A percentile compares a stretch with the other conserved stretches of the same genome.
Conservation (phyloP, 495 filamentous ascomycete species). For the Penicillium lagena region DNA sequence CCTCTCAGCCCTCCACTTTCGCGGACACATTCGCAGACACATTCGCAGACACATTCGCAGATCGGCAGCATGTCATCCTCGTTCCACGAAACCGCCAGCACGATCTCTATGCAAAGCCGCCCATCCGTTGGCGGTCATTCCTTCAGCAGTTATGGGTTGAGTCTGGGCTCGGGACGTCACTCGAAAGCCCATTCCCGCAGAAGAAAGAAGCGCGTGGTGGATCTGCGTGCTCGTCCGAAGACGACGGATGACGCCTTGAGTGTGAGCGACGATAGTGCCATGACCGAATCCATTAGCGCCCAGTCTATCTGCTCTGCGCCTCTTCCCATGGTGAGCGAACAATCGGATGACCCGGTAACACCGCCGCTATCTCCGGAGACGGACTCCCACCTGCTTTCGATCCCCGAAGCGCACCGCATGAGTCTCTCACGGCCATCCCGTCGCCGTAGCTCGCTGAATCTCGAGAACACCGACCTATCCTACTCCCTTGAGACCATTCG, state of each 20-base stretch:
- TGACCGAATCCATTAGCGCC: constrained; percentile 31
- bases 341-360: constrained; percentile 40
- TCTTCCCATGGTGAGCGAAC: constrained; percentile 33
- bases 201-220: constrained; percentile 91
- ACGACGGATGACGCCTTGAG: constrained; percentile 50
- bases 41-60: constrained; percentile 57
- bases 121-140: constrained; percentile 26
- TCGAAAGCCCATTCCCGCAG: constrained; percentile 63
- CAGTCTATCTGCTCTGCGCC: constrained; percentile 38
- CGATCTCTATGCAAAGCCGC: constrained; percentile 30
- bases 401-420: constrained; percentile 32
- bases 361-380: constrained; percentile 32
- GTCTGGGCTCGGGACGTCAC: constrained; percentile 56
- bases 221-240: constrained; percentile 61
- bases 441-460: constrained; percentile 13
- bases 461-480: constrained; percentile 19
- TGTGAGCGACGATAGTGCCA: constrained; percentile 43
- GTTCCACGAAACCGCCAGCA: constrained; percentile 42
- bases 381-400: constrained; percentile 26
- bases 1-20: constrained; percentile 46
- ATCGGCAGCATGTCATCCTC: constrained; percentile 50
- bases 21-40: constrained; percentile 52
- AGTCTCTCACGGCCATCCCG: constrained; percentile 24
- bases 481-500: constrained; percentile 21
- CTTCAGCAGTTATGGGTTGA: constrained; percentile 50